A percentile compares a stretch with the other conserved stretches of the same genome.
Conservation (phyloP, 2,329 filamentous ascomycete species). For the Hypoxylon sp. region DNA sequence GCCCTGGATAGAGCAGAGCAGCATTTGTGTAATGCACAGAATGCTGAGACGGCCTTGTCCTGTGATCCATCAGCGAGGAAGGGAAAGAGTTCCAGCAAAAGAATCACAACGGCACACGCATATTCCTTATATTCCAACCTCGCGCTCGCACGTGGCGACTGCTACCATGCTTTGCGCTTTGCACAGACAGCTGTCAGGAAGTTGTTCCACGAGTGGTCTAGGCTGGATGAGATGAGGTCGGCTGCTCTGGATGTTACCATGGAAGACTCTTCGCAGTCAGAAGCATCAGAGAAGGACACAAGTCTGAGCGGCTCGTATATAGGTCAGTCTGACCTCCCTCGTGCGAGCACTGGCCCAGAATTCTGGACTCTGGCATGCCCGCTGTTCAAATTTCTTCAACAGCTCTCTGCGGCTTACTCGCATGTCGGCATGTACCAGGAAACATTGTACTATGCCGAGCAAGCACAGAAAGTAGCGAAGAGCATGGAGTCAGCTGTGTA, state of each 20-base stretch:
- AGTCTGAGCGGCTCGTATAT: conserved; percentile 49
- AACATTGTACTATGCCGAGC: conserved; percentile 87
- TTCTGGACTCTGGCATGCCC: conserved; percentile 85
- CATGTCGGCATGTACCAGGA: conserved; percentile 90
- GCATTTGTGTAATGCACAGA: conserved; percentile 57
- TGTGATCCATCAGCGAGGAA: conserved; percentile 49
- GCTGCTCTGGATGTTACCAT: conserved; percentile 32
- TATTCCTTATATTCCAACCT: conserved; percentile 74
- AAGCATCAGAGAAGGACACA: conserved; percentile 46
- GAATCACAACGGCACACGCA: conserved; percentile 69
- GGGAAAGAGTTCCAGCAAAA: conserved; percentile 58
- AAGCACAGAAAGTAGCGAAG: conserved; percentile 81
- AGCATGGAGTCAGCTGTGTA: conserved; percentile 73
- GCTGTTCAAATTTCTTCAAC: conserved; percentile 77
- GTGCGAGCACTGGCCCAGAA: conserved; percentile 66
- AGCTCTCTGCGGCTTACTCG: conserved; percentile 82
- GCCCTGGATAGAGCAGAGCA: conserved; percentile 70
- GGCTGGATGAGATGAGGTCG: conserved; percentile 58
- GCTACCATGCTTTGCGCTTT: conserved; percentile 68
- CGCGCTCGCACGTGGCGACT: conserved; percentile 71
- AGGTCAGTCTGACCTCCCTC: conserved; percentile 41
- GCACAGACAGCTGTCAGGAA: conserved; percentile 69
- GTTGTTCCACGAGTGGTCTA: conserved; percentile 68
- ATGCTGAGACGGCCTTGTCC: conserved; percentile 50
- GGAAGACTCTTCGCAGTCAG: conserved; percentile 47